Evolutionary conservation across 768 basidiomycete species (phyloP).

Genomic region (Dentipellis fragilis): DNA sequence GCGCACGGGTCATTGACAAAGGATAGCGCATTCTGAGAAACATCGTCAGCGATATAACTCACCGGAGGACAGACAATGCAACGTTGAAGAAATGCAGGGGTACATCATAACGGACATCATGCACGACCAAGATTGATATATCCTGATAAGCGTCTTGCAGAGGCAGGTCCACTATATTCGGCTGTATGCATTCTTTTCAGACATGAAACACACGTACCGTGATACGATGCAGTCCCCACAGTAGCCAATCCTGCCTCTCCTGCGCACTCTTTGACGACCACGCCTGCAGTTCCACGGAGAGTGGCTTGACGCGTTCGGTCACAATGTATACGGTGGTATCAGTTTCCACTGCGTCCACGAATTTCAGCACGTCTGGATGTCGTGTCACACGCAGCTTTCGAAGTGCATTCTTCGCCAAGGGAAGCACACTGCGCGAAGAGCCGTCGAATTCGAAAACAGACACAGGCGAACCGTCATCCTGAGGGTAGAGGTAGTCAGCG

Average conservation of each 20-base stretch:
- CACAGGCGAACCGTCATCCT: conserved; percentile 84
- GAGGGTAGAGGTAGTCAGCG: conserved; percentile 14
- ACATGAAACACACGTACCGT: conserved; percentile 44
- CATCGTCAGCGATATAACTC: neutral
- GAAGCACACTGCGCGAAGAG: conserved; percentile 46
- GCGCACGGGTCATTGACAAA: conserved; percentile 81
- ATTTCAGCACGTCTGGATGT: conserved; percentile 94
- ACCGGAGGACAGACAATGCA: neutral
- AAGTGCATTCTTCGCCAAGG: conserved; percentile 81
- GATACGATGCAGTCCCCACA: conserved; percentile 90
- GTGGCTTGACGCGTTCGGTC: conserved; percentile 85
- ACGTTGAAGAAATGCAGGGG: conserved; percentile 2
- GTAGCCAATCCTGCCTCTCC: conserved; percentile 76
- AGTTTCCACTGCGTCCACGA: conserved; percentile 88
- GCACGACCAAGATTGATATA: neutral
- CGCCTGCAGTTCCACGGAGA: conserved; percentile 49
- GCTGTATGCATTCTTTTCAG: neutral
- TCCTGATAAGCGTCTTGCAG: too few species aligned
- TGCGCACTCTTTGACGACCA: conserved; percentile 54
- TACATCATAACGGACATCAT: neutral
- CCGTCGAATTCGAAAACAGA: conserved; percentile 92
- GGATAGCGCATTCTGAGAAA: conserved; percentile 64
- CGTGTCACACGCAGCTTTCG: conserved; percentile 84
- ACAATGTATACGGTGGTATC: conserved; percentile 84
- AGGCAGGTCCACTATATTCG: too few species aligned